Percentiles rank a stretch among this genome's conserved stretches.
phyloP scores from a whole-genome alignment of 2,329 filamentous ascomycete species.

The Verticillium nubilum region DNA sequence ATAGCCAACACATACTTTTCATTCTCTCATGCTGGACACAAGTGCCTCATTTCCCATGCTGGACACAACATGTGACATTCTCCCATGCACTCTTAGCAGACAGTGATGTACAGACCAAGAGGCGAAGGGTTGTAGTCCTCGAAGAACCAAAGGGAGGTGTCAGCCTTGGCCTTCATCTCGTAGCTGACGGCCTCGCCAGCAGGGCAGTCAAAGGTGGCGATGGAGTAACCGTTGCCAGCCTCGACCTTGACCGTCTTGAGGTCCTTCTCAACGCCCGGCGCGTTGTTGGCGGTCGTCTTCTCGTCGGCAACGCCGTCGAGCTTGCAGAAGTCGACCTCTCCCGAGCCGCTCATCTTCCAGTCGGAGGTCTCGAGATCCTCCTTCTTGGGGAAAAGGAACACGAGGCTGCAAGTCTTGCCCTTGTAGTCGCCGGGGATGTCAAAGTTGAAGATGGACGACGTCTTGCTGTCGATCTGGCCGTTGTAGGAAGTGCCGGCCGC shows the following conservation, averaged over 20 bases:
- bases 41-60: no score
- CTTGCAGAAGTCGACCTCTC: conserved; percentile 45
- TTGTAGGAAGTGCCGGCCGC: conserved; percentile 48
- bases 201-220: conserved; percentile 49
- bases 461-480: conserved; percentile 46
- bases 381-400: conserved; percentile 58
- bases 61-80: no score
- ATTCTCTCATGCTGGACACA: no score
- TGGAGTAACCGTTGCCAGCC: conserved; percentile 48
- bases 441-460: conserved; percentile 64
- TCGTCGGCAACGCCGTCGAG: conserved; percentile 39
- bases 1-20: no score
- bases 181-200: conserved; percentile 45
- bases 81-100: conserved; percentile 21
- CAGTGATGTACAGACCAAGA: conserved; percentile 33
- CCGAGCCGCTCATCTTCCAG: conserved; percentile 41
- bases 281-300: conserved; percentile 48
- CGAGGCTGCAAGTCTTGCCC: conserved; percentile 55
- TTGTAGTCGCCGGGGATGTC: conserved; percentile 49
- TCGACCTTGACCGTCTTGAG: conserved; percentile 36
- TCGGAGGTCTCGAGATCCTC: conserved; percentile 53
- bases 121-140: conserved; percentile 54
- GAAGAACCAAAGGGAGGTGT: conserved; percentile 53
- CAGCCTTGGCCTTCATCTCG: conserved; percentile 41
- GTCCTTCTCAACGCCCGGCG: conserved; percentile 37